Evolutionary conservation across 345 rosid species (phyloP), one percentile per base, ranked within the genome.

Genomic region (Lepidium sativum): DNA sequence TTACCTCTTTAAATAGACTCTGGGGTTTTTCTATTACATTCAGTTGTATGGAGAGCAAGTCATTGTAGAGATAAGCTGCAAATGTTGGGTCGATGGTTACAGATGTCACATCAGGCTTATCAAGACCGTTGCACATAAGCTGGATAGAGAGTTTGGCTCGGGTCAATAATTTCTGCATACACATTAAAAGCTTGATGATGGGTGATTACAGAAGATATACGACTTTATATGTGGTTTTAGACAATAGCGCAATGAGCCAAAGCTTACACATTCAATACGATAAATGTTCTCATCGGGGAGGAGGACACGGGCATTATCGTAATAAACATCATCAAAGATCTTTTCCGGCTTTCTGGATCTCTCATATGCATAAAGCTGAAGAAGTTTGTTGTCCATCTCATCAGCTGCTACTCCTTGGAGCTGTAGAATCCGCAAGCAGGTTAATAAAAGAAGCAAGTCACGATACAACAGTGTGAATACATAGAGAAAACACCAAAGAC

Each of bases 341-440:
- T 80, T 82, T 80, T 80, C 86, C 60, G 73, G 75, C 52, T 81
- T 88, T 69, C 88, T 79, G 35, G 92, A 83, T 57, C 79, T 84
- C 80, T 91, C 98, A 64, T 91, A 84, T 11, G 78, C 80, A 69
- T 86, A 81, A 20, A 88, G 86, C 70, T 91, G 96, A 31, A 88
- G 92, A 69, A 91, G 82, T 78, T 91, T 88, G 80, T 66, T 84
- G 71, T 85, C 95, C 84, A 83, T 85, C 86, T 91, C 95, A 68
- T 91, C 95, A 15, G 86, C 62, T 43, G 82, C 91, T 35, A 85
- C 67, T 5, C 81, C 80, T 83, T 88, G 98, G 67, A 91, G 90
- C 98, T 91, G 79, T 59, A 66, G 67, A 51, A 33, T 21, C 42
- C 25, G n/a, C 63, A 63, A 8, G 7, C 25, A 21, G n/a, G 9